Base-by-base conservation (phyloP, 2,329 filamentous ascomycete species). In the Cadophora gregata region DNA sequence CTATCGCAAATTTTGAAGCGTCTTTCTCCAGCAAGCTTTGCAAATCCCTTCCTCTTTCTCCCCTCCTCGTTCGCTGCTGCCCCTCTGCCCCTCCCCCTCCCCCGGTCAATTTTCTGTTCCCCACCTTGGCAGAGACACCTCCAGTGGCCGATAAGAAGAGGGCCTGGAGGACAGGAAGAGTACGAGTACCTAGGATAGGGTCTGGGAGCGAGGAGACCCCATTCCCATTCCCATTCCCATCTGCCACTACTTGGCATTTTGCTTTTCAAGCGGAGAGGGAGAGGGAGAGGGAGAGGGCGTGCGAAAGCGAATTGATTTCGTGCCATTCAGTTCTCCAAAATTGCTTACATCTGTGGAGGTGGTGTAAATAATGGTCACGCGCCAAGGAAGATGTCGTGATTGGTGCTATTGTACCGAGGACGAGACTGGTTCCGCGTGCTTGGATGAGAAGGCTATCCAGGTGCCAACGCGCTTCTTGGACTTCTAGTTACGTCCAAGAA, bases 11-110 rank as follows among this genome's bases (percentile, higher is more conserved):
- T 38, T 58, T 58, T 58, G 19, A 10, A 16, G 12, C 19, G 29
- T 58, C 3, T 19, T n/a, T n/a, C n/a, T 21, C 4, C 3, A 60
- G 19, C 38, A 21, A 29, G 58, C n/a, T 38, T 48, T 60, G 25
- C 25, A 60, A 60, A 60, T 60, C 58, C 58, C 58, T 60, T 60
- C 58, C 58, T 31, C 12, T 48, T 60, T 60, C 24, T 24, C 38
- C 38, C 27, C 14, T 16, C 38, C 58, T 16, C 38, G 14, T 42
- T 42, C 12, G 33, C 14, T 36, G 9, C 33, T 36, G 33, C 33
- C 33, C 33, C 33, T 36, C 14, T 42, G 38, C 38, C 38, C 38
- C 38, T 42, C 38, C 38, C 58, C 58, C 58, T 48, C 42, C 53
- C 50, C 27, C 50, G 24, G 48, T 53, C 50, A 31, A 8, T 36